Evolutionary conservation across 164 flowering plant genomes (phyloP).

Genomic region (Protea cynaroides): DNA sequence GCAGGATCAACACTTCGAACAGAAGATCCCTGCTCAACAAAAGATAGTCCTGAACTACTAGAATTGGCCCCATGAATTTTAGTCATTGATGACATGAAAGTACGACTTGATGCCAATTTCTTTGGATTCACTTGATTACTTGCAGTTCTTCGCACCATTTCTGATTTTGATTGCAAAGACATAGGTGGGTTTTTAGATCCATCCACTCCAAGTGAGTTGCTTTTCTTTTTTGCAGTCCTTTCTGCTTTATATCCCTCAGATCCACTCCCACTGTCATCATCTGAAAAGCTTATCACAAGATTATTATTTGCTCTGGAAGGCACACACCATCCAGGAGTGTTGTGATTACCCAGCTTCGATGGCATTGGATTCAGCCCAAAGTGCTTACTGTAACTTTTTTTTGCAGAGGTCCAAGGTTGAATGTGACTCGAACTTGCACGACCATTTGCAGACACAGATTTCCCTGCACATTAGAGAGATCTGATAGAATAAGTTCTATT

Average conservation of each 20-base stretch:
- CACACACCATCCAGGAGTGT: constrained; percentile 20
- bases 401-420: constrained; percentile 14
- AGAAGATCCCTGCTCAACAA: constrained; percentile 25
- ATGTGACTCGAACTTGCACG: constrained; percentile 15
- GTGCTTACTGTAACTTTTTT: constrained; percentile 22
- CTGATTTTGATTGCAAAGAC: constrained; percentile 20
- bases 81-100: constrained; percentile 28
- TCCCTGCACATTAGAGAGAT: constrained; percentile 24
- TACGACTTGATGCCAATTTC: constrained; percentile 28
- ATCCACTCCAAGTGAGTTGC: constrained; percentile 12
- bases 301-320: constrained; percentile 23
- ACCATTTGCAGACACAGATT: constrained; percentile 14
- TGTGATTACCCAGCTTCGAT: constrained; percentile 18
- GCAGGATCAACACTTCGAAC: constrained; percentile 21
- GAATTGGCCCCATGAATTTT: constrained; percentile 27
- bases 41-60: constrained; percentile 20
- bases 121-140: constrained; percentile 28
- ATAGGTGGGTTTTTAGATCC: constrained; percentile 23
- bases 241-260: constrained; percentile 32
- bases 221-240: constrained; percentile 21
- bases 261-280: constrained; percentile 70
- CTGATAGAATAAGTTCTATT: neutral
- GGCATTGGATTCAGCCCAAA: constrained; percentile 26
- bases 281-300: constrained; percentile 81
- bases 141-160: constrained; percentile 16